Evolutionary conservation across 805 yeast species (phyloP), one percentile per base, ranked within the genome.

Genomic region (Candida qinlingensis): DNA sequence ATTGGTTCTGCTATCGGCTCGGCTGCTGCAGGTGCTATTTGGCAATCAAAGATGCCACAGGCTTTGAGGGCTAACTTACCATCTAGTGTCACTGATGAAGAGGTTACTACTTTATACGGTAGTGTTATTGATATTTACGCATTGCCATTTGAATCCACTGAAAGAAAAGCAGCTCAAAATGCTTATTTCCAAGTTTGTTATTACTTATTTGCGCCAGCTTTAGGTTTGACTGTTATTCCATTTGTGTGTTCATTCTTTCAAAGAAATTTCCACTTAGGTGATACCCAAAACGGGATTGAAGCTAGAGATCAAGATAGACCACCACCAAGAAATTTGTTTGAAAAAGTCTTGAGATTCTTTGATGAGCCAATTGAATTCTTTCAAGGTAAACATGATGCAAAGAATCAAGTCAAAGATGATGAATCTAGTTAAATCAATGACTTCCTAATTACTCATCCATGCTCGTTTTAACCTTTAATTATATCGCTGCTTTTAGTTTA

Each of bases 1-100:
- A 62, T 70, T 47, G 75, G 73, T 44, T 60, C 61, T 41, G 66
- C 72, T 26, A 60, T 70, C 44, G 75, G 74, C 37, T 39, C 55
- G 38, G 70, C 74, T 7, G 62, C 69, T 41, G 55, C 68, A n/a
- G 67, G 65, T 50, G 68, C 73, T n/a, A 60, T 72, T 38, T 65
- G 66, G 62, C 50, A 59, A 47, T 54, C 62, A 6, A 67, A 67
- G 50, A 45, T 69, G 49, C 69, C 68, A 7, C 51, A n/a, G 5
- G 55, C 60, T 36, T 57, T 71, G 47, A 55, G 59, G 47, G 50
- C 61, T 37, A 56, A 59, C 48, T 49, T 70, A 35, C 70, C 70
- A 33, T 2, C 45, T 5, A 31, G 33, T 27, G 54, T 46, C 8
- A 54, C 51, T 33, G 62, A 57, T 31, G 57, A 50, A 2, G 53